Conservation (phyloP, 148 eudicot genomes). For the Vaccinium corymbosum region DNA sequence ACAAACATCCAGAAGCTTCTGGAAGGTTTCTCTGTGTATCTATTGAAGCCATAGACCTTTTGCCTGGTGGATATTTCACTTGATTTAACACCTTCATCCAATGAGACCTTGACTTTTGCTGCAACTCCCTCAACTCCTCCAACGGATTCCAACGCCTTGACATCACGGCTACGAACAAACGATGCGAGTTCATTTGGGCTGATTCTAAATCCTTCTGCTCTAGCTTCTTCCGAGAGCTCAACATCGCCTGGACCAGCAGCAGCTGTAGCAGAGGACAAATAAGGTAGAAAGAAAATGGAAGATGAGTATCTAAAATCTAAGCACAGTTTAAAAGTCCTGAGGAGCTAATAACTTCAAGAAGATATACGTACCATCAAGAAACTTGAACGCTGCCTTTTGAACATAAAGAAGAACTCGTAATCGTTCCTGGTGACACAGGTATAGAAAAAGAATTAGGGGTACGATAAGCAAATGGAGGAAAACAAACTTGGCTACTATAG, state of each 20-base stretch:
- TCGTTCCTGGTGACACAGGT: not conserved
- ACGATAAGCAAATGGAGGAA: not conserved
- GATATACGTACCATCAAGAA: not conserved
- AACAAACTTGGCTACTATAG: not conserved
- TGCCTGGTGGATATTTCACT: slow-evolving; percentile 16
- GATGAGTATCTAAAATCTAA: not conserved
- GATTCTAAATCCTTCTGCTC: slow-evolving; percentile 20
- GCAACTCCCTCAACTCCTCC: slow-evolving; percentile 21
- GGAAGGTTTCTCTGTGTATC: slow-evolving; percentile 24
- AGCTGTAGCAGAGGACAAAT: not conserved
- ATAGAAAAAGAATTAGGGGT: not conserved
- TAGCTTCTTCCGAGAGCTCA: slow-evolving; percentile 16
- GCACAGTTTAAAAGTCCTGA: not conserved
- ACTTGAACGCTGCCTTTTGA: not conserved
- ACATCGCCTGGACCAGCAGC: not conserved
- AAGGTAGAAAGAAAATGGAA: not conserved
- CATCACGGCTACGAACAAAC: slow-evolving; percentile 19
- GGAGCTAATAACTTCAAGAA: not conserved
- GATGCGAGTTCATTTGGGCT: slow-evolving; percentile 17
- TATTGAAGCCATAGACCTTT: slow-evolving; percentile 23
- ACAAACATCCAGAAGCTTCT: slow-evolving; percentile 19
- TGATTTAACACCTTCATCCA: slow-evolving; percentile 16
- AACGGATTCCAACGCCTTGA: slow-evolving; percentile 14
- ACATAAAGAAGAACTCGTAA: not conserved
- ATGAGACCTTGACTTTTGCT: slow-evolving; percentile 13